Conservation (phyloP, 2,329 filamentous ascomycete species). For the Stagonosporopsis rhizophila region DNA sequence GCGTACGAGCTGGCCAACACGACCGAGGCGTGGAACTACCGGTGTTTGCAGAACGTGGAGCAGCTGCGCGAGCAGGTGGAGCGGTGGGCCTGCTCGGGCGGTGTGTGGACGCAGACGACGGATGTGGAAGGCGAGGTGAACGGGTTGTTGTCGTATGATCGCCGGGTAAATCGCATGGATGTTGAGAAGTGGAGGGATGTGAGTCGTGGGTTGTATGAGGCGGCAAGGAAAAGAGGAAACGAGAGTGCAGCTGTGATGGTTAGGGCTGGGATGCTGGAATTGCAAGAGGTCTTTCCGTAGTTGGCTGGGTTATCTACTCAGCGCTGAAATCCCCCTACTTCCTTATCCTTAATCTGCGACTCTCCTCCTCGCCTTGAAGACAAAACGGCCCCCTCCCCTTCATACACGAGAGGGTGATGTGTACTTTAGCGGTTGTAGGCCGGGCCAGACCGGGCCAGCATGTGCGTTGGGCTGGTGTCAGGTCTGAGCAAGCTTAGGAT, state of each 20-base stretch:
- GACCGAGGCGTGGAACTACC: conserved; percentile 70
- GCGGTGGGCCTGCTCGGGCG: conserved; percentile 69
- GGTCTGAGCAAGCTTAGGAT: too few species aligned
- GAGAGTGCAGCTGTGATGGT: conserved; percentile 3
- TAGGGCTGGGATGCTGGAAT: background rate
- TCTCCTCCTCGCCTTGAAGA: too few species aligned
- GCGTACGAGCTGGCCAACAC: conserved; percentile 71
- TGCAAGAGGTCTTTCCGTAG: conserved; percentile 6
- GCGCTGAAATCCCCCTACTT: too few species aligned
- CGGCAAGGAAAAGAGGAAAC: conserved; percentile 39
- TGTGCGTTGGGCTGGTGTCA: too few species aligned
- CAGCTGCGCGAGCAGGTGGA: conserved; percentile 60
- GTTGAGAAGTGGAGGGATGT: conserved; percentile 65
- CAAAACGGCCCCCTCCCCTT: too few species aligned
- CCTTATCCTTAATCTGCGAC: too few species aligned
- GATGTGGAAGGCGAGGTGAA: conserved; percentile 80
- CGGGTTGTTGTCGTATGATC: conserved; percentile 73
- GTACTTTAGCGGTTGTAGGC: too few species aligned
- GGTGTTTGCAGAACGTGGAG: conserved; percentile 60
- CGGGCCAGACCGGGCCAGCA: too few species aligned
- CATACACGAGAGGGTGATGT: too few species aligned
- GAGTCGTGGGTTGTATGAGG: conserved; percentile 66
- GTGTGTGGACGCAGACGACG: conserved; percentile 76
- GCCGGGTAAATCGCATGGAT: conserved; percentile 65
- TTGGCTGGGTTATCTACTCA: background rate